Conservation (phyloP, 768 basidiomycete genomes). For the Cyclocybe cylindracea region DNA sequence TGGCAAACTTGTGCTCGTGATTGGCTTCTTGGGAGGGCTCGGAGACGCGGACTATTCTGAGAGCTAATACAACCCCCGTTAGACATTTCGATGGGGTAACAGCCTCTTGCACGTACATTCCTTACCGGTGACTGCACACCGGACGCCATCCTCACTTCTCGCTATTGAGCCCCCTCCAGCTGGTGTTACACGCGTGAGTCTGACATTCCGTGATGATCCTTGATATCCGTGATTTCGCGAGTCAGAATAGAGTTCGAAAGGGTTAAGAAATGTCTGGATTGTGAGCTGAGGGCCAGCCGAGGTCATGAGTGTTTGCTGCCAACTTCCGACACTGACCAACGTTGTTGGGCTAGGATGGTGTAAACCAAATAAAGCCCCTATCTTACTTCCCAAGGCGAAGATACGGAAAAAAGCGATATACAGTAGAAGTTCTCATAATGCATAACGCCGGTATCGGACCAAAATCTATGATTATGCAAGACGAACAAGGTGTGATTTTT, state of each 20-base stretch:
- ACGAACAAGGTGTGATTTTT: no score
- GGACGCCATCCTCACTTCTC: conserved; percentile 62
- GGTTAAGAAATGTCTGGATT: conserved; percentile 26
- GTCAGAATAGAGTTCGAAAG: conserved; percentile 41
- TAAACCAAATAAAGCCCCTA: no score
- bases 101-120: conserved; percentile 53
- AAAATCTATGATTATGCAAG: no score
- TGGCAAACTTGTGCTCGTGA: conserved; percentile 50
- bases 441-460: no score
- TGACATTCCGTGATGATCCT: conserved; percentile 52
- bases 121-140: conserved; percentile 77
- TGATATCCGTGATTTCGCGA: conserved; percentile 40
- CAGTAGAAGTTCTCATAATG: no score
- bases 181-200: conserved; percentile 58
- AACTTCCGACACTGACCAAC: background rate
- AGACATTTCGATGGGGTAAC: background rate
- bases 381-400: no score
- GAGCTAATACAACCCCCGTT: conserved; percentile 35
- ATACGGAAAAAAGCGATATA: no score
- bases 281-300: conserved; percentile 23
- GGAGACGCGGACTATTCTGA: conserved; percentile 60
- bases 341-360: background rate
- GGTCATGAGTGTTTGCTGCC: conserved; percentile 14
- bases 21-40: conserved; percentile 40
- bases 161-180: conserved; percentile 69